Evolutionary conservation across 345 rosid genomes (phyloP).

Genomic region (Salix koriyanagi): DNA sequence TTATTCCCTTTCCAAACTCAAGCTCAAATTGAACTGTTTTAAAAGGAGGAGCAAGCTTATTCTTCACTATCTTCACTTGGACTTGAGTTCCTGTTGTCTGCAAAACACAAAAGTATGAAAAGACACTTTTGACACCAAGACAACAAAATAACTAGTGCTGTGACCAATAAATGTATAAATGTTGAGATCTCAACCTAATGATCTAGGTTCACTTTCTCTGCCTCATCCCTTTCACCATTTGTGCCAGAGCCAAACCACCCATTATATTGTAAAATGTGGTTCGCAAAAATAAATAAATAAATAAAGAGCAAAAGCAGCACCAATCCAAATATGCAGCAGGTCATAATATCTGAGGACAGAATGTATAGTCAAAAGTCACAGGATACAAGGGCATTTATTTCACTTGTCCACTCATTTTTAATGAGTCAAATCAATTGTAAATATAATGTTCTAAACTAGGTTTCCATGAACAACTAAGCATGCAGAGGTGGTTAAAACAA

Average conservation of each 20-base stretch:
- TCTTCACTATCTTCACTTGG: slow-evolving; percentile 82
- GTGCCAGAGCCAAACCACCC: not conserved
- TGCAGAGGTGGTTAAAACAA: not conserved
- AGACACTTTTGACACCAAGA: not conserved
- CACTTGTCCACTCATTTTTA: not conserved
- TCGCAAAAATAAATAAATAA: not conserved
- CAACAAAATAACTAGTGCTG: not conserved
- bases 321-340: not conserved
- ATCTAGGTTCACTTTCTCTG: not conserved
- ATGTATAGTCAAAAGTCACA: not conserved
- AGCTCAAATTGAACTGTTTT: slow-evolving; percentile 79
- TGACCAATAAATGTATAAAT: not conserved
- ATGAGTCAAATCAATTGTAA: not conserved
- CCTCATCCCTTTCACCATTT: not conserved
- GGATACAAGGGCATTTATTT: not conserved
- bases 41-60: slow-evolving; percentile 94
- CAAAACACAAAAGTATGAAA: slow-evolving; percentile 10
- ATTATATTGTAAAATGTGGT: too few species aligned
- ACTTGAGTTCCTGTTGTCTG: slow-evolving; percentile 78
- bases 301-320: not conserved
- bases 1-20: slow-evolving; percentile 93
- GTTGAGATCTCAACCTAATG: not conserved
- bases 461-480: not conserved
- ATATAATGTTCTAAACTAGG: not conserved
- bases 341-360: too few species aligned